Evolutionary conservation across 2,329 filamentous ascomycete genomes (phyloP), one percentile per base, ranked within the genome.

Genomic region (Tolypocladium tundrense): DNA sequence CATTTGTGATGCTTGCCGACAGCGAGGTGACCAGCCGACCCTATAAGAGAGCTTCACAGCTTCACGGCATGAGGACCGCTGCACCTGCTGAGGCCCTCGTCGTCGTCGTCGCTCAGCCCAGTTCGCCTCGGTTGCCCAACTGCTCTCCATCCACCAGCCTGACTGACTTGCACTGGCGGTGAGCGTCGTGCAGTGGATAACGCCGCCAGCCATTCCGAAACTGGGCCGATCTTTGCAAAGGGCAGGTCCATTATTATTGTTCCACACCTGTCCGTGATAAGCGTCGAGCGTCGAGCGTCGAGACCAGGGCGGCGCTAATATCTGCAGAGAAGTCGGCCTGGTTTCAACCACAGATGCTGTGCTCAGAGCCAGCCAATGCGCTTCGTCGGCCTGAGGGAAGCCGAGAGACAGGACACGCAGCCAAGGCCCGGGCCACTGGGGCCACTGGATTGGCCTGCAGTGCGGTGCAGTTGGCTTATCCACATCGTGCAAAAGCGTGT

Each of bases 241-340:
- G 53, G 39, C 14, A 48, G 24, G 51, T 43, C 53, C 57, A 53
- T 40, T 27, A 8, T 24, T 27, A 8, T 24, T 41, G 56, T 37
- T 53, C 51, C 58, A 57, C 58, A 39, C 39, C 33, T 37, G 41
- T 24, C 21, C 50, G 50, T 54, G 40, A 58, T 39, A 50, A 56
- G 57, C 57, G 35, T 57, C 56, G 19, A 50, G 50, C 24, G 24
- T 27, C 24, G 24, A 56, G 57, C 54, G 35, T 57, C 56, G 19
- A 50, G 50, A 35, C 55, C 51, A 50, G 24, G 39, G 11, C n/a
- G 53, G 39, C 53, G 43, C 58, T 58, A 60, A 35, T 40, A 41
- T 50, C 31, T 56, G 54, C 57, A 45, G 42, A 43, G 55, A 57
- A 41, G 55, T 33, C 56, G 54, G 45, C 48, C 14, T 57, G 48